Conservation (phyloP, 345 rosid genomes). For the Acer yangbiense region DNA sequence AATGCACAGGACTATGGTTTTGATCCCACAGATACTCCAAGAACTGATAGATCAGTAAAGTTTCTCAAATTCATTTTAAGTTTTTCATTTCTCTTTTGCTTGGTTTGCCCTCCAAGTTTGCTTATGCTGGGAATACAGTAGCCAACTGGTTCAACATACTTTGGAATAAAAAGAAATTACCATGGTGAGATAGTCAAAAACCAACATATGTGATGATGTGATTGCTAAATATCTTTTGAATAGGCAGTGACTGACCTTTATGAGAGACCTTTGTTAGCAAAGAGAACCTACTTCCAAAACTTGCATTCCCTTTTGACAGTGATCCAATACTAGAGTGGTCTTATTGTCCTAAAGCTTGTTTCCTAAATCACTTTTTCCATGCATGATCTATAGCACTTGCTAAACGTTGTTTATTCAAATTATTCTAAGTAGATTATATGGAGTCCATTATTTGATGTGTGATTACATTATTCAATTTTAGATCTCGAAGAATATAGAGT, state of each 20-base stretch:
- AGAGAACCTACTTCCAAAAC: neutral
- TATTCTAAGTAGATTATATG: neutral
- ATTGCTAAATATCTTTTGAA: no score
- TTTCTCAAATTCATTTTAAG: slow-evolving; percentile 16
- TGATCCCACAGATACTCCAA: slow-evolving; percentile 85
- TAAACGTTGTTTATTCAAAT: no score
- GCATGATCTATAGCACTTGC: neutral
- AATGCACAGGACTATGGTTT: slow-evolving; percentile 85
- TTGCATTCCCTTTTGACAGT: neutral
- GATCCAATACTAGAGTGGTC: neutral
- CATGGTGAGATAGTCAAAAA: neutral
- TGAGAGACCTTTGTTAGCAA: neutral
- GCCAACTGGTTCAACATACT: neutral
- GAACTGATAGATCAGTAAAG: slow-evolving; percentile 90
- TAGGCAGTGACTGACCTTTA: no score
- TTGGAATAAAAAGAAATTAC: neutral
- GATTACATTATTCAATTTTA: slow-evolving; percentile 15
- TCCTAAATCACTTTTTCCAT: neutral
- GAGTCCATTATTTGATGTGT: neutral
- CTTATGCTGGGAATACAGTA: neutral
- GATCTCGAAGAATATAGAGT: slow-evolving; percentile 84
- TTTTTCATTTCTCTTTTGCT: neutral
- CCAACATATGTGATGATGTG: no score
- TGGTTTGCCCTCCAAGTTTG: slow-evolving; percentile 1
- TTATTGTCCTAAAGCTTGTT: neutral